Evolutionary conservation across 2,329 filamentous ascomycete species (phyloP), one percentile per base, ranked within the genome.

Genomic region (Paramyrothecium roridum): DNA sequence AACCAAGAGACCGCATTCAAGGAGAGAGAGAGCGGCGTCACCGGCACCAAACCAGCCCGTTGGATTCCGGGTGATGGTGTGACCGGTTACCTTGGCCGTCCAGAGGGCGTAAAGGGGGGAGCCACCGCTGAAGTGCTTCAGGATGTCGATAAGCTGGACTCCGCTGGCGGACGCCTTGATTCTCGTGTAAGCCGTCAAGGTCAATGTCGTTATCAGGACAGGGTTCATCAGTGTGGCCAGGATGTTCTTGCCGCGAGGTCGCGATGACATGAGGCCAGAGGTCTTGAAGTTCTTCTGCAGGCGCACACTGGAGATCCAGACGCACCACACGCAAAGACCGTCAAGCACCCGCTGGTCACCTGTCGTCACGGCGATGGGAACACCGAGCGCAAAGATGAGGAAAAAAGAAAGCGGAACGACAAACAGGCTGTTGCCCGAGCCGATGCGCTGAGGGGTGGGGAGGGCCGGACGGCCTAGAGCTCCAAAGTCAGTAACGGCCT

Each of bases 1-100:
- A 3, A 75, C 70, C 3, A 81, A 70, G 22, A 82, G 79, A 12
- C 79, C 80, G 3, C 76, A 73, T 61, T 81, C 77, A 3, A 82
- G 76, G 3, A 82, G 63, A 0, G 78, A 76, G 1, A 76, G 69
- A 0, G 80, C 79, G 3, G 75, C 64, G 56, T 82, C 79, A 10
- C 80, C 80, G 0, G 79, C 79, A 2, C 77, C 78, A 52, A 76
- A 74, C 67, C 70, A 73, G 2, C 52, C 53, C 6, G 53, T 53
- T 3, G 55, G 58, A 26, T 66, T 64, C 3, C 51, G 21, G 0
- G 59, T 54, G 13, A 65, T 58, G 0, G 55, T 40, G 0, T 47
- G 49, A 1, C 47, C 52, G 2, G 55, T 62, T 2, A 60, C 55
- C 0, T 52, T n/a, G 1, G 64, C 54, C 1, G 68, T 67, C 72